Evolutionary conservation across 2,329 filamentous ascomycete genomes (phyloP).

Genomic region (Falciphora oryzae): DNA sequence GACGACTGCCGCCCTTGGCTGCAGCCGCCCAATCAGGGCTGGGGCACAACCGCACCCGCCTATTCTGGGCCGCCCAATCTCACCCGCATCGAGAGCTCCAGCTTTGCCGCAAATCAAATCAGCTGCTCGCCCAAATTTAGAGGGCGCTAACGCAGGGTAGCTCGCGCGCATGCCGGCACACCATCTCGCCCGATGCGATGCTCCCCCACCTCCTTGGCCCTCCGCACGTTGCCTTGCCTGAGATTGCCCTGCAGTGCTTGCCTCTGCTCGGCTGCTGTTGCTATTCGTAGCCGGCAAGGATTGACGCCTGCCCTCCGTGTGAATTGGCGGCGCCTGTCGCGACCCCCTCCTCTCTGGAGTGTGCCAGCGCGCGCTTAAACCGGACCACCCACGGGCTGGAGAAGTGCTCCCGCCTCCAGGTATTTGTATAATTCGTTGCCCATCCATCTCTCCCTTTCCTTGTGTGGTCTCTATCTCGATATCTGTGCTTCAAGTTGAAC

Average conservation of each 20-base stretch:
- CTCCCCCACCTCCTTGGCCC: too few relatives aligned
- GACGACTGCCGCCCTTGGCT: background rate
- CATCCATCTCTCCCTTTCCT: background rate
- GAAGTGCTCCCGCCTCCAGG: too few relatives aligned
- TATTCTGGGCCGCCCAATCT: background rate
- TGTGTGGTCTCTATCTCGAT: slow-evolving; percentile 1
- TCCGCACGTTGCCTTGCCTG: too few relatives aligned
- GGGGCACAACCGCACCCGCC: background rate
- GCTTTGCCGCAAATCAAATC: background rate
- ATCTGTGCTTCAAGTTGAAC: slow-evolving; percentile 5
- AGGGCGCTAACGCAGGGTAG: background rate
- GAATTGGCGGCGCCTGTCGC: background rate
- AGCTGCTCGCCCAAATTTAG: background rate
- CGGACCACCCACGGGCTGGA: too few relatives aligned
- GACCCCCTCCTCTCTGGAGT: background rate
- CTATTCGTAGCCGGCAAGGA: background rate
- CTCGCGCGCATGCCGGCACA: background rate
- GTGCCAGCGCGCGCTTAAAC: background rate
- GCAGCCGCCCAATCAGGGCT: background rate
- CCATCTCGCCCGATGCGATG: too few relatives aligned
- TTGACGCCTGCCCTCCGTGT: background rate
- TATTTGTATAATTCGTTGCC: slow-evolving; percentile 4
- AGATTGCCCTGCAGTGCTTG: background rate
- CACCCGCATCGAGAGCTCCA: background rate
- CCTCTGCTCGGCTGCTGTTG: background rate